Base-by-base conservation (phyloP, 1,284 basidiomycete genomes). In the Peniophora sp. region DNA sequence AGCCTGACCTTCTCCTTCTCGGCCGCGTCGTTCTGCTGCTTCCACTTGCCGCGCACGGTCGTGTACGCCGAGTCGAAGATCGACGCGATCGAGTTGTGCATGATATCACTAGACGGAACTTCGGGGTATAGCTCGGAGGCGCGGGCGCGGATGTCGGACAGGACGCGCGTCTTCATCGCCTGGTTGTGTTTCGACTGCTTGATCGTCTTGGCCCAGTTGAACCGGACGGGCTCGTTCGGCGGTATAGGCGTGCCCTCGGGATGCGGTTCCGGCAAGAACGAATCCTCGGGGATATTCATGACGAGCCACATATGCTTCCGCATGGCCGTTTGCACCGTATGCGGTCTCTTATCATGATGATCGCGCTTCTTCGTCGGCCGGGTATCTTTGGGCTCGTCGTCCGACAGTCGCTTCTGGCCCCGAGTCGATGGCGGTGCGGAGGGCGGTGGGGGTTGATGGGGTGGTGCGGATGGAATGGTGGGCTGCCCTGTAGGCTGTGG, bases 171-270 rank as follows among this genome's bases (percentile, higher is more conserved):
- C 65, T 83, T 87, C 85, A 87, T 88, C 6, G 74, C 72, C 5
- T 70, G 68, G 53, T 88, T 88, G 57, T 87, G 85, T 18, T 78
- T 70, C 0, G 83, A 86, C 57, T 87, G 83, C 53, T 78, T 84
- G 9, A 75, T 70, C 1, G 85, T 88, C 62, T 84, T 85, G 51
- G 81, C 78, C 85, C 85, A 88, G 3, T 86, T 80, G 58, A 88
- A 88, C 14, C 85, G 80, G 10, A 88, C 69, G 2, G 83, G 75
- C 18, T 81, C 72, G 18, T 69, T 60, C 6, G 68, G 55, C 2
- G 64, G 64, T 2, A 81, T 57, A 1, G 64, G 55, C 10, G 62
- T 64, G 11, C 76, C 79, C 57, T 88, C 85, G 5, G 61, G 57
- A 57, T 83, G 77, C 49, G 75, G 78, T 51, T 78, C 75, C 0